Conservation (phyloP, 495 filamentous ascomycete species). For the Penicilliopsis zonata region DNA sequence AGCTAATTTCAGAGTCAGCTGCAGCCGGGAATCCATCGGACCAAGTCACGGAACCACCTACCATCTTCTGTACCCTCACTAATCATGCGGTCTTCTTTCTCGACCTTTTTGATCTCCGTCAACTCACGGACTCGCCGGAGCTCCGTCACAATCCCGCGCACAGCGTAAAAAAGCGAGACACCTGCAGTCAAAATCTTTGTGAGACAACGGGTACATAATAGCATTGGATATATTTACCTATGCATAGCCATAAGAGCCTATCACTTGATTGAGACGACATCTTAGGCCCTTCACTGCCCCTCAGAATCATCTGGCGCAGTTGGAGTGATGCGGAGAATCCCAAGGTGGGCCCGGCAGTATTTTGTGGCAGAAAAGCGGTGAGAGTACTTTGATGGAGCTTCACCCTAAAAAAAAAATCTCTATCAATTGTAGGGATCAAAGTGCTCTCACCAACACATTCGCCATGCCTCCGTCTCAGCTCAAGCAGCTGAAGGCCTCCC, state of each 20-base stretch:
- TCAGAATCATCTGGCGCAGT: no score
- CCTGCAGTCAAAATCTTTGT: constrained; percentile 12
- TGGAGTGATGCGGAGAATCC: constrained; percentile 24
- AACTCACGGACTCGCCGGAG: constrained; percentile 33
- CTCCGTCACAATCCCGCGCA: constrained; percentile 31
- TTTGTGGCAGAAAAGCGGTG: constrained; percentile 18
- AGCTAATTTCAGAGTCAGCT: constrained; percentile 11
- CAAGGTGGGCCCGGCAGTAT: constrained; percentile 21
- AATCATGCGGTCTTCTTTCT: constrained; percentile 32
- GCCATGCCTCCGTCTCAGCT: constrained; percentile 90
- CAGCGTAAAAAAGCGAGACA: constrained; percentile 33
- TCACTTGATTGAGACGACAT: constrained; percentile 32
- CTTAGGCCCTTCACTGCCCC: no score
- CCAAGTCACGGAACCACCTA: background rate
- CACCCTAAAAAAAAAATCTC: constrained; percentile 10
- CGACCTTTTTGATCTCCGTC: constrained; percentile 36
- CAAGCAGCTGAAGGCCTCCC: constrained; percentile 84
- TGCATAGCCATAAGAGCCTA: constrained; percentile 30
- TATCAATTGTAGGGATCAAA: constrained; percentile 3
- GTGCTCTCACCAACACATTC: constrained; percentile 4
- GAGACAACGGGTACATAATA: background rate
- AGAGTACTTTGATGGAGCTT: constrained; percentile 15
- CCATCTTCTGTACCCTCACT: constrained; percentile 38
- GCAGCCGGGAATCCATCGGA: background rate
- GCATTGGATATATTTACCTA: constrained; percentile 16